These are phyloP conservation scores for Monilinia fructicola DNA, from an alignment of 2,329 filamentous ascomycete species.

Conservation along the genomic window DNA sequence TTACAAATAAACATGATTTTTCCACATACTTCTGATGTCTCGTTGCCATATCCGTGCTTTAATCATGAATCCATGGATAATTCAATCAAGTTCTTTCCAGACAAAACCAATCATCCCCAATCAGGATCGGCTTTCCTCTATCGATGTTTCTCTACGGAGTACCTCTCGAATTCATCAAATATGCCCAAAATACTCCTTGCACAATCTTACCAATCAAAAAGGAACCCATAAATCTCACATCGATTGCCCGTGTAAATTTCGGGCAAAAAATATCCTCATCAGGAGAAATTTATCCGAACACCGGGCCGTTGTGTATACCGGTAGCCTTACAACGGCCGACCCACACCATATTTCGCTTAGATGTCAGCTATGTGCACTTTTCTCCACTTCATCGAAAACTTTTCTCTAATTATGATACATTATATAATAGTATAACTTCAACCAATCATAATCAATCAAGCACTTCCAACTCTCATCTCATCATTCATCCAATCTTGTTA, in stretches of 20 bases:
- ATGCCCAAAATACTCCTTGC: too few species aligned
- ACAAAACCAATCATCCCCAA: background rate
- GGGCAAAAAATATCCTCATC: background rate
- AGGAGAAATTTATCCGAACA: background rate
- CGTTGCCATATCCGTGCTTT: background rate
- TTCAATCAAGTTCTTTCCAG: background rate
- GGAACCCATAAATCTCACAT: background rate
- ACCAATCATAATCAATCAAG: background rate
- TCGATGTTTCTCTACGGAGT: too few species aligned
- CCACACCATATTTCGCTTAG: constrained; percentile 9
- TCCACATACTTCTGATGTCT: background rate
- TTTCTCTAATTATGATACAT: background rate
- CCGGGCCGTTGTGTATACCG: background rate
- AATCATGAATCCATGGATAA: background rate
- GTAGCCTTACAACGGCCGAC: constrained; percentile 3
- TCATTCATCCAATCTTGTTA: background rate
- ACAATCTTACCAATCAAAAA: too few species aligned
- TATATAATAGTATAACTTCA: rapidly evolving
- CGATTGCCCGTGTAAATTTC: constrained; percentile 1
- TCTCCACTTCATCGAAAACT: background rate
- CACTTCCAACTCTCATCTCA: background rate
- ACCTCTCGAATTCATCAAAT: too few species aligned
- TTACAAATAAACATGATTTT: constrained; percentile 15
- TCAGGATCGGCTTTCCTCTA: too few species aligned
- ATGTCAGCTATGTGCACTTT: background rate